A percentile compares a stretch with the other conserved stretches of the same genome.
These are phyloP conservation scores for Tolypocladium pustulatum DNA, from an alignment of 2,329 filamentous ascomycete species.

Conservation along the genomic window DNA sequence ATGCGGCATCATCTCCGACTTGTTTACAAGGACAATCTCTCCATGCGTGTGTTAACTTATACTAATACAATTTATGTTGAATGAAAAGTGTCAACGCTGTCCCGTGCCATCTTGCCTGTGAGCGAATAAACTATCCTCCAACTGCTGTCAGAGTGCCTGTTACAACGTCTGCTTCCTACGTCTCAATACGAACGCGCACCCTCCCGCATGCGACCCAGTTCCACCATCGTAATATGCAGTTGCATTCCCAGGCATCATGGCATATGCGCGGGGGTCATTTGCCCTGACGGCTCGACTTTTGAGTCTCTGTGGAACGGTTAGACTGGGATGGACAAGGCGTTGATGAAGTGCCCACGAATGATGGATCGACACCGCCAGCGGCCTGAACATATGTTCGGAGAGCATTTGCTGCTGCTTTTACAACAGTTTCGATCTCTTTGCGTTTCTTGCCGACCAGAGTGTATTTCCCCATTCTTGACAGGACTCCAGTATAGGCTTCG, in stretches of 20 bases:
- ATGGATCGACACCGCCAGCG: not conserved
- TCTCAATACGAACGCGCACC: not conserved
- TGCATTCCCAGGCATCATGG: not conserved
- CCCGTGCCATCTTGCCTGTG: not conserved
- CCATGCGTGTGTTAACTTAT: not conserved
- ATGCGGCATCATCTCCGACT: not conserved
- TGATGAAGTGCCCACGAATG: not conserved
- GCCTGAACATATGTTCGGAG: not conserved
- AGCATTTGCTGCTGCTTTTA: not conserved
- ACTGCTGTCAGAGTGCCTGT: not conserved
- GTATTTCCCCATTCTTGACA: not conserved
- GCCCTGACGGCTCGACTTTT: not conserved
- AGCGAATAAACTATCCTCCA: not conserved
- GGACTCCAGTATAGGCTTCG: not conserved
- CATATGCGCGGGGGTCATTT: not conserved
- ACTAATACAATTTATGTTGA: not conserved
- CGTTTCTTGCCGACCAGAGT: not conserved
- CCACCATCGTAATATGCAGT: not conserved
- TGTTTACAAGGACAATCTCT: no score
- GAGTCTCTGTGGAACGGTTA: not conserved
- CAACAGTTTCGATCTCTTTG: not conserved
- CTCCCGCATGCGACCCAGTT: not conserved
- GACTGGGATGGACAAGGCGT: not conserved
- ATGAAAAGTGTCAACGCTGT: not conserved
- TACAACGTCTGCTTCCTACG: not conserved